Evolutionary conservation across 306 rosid species (phyloP).

Genomic region (Begonia peltatifolia): DNA sequence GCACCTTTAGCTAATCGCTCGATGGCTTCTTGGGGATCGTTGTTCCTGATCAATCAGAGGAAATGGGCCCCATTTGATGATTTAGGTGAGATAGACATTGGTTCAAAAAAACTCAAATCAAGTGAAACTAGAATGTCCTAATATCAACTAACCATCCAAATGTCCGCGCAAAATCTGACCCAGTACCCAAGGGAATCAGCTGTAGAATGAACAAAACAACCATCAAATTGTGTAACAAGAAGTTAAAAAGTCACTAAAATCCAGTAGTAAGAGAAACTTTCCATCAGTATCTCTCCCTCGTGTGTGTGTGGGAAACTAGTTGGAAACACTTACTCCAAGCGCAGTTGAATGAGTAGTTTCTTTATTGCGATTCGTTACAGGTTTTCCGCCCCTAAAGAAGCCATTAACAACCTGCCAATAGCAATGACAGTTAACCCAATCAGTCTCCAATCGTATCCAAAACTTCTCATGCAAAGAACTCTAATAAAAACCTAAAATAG

Average conservation of each 20-base stretch:
- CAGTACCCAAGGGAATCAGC: conserved; percentile 95
- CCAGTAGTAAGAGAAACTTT: no score
- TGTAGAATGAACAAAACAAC: conserved; percentile 29
- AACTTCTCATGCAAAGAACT: not conserved
- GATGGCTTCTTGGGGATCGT: conserved; percentile 71
- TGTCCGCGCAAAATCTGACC: conserved; percentile 85
- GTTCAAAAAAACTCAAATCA: conserved; percentile 1
- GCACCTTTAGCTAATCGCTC: conserved; percentile 68
- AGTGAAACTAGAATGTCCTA: conserved; percentile 4
- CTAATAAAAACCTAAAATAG: no score
- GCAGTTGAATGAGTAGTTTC: conserved; percentile 62
- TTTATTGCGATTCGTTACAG: conserved; percentile 43
- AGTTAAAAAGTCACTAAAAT: no score
- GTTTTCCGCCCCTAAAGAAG: conserved; percentile 91
- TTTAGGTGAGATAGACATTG: conserved; percentile 6
- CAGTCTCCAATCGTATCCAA: no score
- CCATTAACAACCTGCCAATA: conserved; percentile 82
- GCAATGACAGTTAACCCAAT: no score
- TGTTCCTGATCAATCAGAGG: conserved; percentile 44
- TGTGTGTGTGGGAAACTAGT: conserved; percentile 7
- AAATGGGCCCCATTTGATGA: conserved; percentile 9
- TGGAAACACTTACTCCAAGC: conserved; percentile 69
- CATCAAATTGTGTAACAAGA: not conserved
- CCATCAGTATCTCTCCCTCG: no score
- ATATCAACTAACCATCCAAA: conserved; percentile 62